Conservation (phyloP, 768 basidiomycete genomes). For the Kwoniella heveanensis region DNA sequence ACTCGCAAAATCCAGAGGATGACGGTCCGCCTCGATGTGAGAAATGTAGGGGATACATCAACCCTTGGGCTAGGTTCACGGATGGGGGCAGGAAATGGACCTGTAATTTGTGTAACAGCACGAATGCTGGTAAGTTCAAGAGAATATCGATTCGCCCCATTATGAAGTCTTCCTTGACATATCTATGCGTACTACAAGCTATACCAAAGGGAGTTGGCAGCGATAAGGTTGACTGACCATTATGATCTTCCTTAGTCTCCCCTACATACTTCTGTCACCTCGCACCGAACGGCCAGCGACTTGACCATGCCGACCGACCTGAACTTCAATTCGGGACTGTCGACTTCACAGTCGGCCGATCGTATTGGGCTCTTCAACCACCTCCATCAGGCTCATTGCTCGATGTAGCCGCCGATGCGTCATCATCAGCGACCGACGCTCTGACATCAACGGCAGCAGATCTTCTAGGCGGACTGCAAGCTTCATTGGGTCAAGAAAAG, state of each 20-base stretch:
- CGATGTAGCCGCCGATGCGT: slow-evolving; percentile 60
- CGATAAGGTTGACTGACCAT: slow-evolving; percentile 11
- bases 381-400: slow-evolving; percentile 37
- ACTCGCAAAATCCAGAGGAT: slow-evolving; percentile 56
- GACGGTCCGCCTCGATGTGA: slow-evolving; percentile 80
- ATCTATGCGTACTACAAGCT: too few relatives aligned
- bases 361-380: slow-evolving; percentile 74
- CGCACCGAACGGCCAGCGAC: slow-evolving; percentile 71
- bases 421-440: slow-evolving; percentile 40
- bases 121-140: slow-evolving; percentile 81
- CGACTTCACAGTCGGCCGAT: slow-evolving; percentile 78
- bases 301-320: slow-evolving; percentile 78
- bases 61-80: slow-evolving; percentile 86
- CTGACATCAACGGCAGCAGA: slow-evolving; percentile 48
- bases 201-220: too few relatives aligned
- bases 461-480: slow-evolving; percentile 44
- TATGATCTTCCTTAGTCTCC: slow-evolving; percentile 62
- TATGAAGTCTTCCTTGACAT: not conserved
- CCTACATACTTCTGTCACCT: slow-evolving; percentile 82
- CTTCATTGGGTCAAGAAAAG: slow-evolving; percentile 36
- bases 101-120: slow-evolving; percentile 84
- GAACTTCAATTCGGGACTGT: slow-evolving; percentile 89
- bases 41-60: slow-evolving; percentile 84
- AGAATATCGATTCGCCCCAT: too few relatives aligned
- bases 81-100: slow-evolving; percentile 82